Base-by-base conservation (phyloP, 305 asterid species). In the Rubia peregrina region DNA sequence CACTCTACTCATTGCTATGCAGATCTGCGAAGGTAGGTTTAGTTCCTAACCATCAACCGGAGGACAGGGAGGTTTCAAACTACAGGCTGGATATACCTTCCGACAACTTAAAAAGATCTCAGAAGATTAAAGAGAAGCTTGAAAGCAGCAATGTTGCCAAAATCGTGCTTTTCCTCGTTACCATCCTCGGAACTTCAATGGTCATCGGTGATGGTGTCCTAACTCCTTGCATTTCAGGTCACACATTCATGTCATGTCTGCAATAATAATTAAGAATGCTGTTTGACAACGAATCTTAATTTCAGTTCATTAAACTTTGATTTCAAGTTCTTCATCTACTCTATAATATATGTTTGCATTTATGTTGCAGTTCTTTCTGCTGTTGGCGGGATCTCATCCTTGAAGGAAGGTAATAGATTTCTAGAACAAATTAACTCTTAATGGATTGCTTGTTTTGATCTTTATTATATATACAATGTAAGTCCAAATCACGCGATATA, bases 191-290 rank as follows among this genome's bases (percentile, higher is more conserved):
- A 51, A 92, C 96, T 24, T 85, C 96, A 0, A 88, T 90, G 96
- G 92, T 92, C 22, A 90, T 92, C 0, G 92, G 96, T n/a, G 96
- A 91, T 69, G 96, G 96, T 14, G 81, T 88, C 73, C 85, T 92
- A 22, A 92, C 98, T 61, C 98, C 98, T 2, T 78, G 86, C 77
- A 92, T 92, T 69, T 92, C 98, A 60, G 96, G 93, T 85, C 24
- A 61, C 21, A 8, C 26, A 22, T 40, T 9, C 26, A 4, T 62
- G 5, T 46, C 14, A 46, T 9, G 14, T 46, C 3, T 46, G 5
- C 5, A 13, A 3, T 46, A 46, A 4, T 46, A 9, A 46, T 9
- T 46, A 46, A n/a, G 60, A 53, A 53, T 17, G 0, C 1, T 53
- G 21, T 53, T 53, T 53, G 8, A 44, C 3, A 44, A 44, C 2